Evolutionary conservation across 345 rosid species (phyloP), one percentile per base, ranked within the genome.

Genomic region (Toxicodendron radicans): DNA sequence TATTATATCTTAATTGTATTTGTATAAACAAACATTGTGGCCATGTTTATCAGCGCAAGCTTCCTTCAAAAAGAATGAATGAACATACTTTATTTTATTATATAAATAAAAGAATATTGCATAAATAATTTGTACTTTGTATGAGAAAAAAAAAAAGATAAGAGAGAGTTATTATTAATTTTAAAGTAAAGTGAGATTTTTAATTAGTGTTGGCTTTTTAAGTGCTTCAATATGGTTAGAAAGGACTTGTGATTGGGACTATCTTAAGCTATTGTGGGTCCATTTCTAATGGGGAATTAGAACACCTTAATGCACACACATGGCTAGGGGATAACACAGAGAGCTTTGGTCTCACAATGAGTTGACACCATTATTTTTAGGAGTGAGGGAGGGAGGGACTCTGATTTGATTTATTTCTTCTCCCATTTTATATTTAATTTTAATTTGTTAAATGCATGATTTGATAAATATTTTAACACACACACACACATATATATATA

Each of bases 291-390:
- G 75, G 78, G 82, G 80, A 53, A 68, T 72, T 80, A 78, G 72
- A 70, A 65, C 77, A 64, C 27, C 76, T 79, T 79, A 81, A 79
- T 77, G 18, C 60, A 66, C 57, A 84, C 82, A 67, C 82, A 70
- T 82, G 83, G 82, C 70, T 73, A 32, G 71, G 77, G 24, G 78
- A 73, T 71, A 73, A 71, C 58, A 10, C 18, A 56, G 74, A 76
- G 52, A 35, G 75, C 60, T 73, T 68, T 68, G 85, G 91, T 87
- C 88, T 82, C 84, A 46, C 84, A 85, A 85, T 79, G 83, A 59
- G 58, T 48, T 80, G 84, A 81, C 91, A 85, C 64, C 80, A 84
- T 80, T 80, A 82, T 85, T 79, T 83, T 66, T 73, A 56, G 76
- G 79, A 58, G 73, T 67, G 49, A 68, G 62, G 48, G 75, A 61